Percentiles rank a stretch among this genome's conserved stretches.
Conservation (phyloP, 2,329 filamentous ascomycete genomes). For the Amauroascus niger region DNA sequence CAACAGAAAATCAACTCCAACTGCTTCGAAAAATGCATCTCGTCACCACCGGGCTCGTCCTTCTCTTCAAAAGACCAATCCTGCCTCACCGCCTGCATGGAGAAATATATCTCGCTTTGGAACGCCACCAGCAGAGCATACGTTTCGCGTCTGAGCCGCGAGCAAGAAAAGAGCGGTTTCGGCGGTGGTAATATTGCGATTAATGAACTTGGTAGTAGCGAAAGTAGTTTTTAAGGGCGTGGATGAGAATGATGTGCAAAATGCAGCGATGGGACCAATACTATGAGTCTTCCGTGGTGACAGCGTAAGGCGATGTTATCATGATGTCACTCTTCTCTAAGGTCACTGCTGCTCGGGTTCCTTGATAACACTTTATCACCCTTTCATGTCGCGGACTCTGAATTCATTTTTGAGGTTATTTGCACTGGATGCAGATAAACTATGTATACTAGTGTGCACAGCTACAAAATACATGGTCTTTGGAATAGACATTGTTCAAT, state of each 20-base stretch:
- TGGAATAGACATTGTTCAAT: background rate
- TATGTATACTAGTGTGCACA: conserved; percentile 6
- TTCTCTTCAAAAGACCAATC: conserved; percentile 58
- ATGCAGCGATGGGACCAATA: background rate
- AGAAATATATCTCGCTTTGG: conserved; percentile 76
- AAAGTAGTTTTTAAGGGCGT: background rate
- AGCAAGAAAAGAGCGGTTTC: conserved; percentile 21
- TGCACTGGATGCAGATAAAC: background rate
- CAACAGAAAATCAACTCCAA: conserved; percentile 66
- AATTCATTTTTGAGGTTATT: background rate
- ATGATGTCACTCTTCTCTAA: background rate
- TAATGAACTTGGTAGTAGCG: background rate
- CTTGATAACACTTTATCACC: background rate
- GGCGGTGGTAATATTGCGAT: background rate
- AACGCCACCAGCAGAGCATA: conserved; percentile 63
- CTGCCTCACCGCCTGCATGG: conserved; percentile 68
- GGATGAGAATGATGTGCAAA: background rate
- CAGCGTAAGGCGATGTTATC: background rate
- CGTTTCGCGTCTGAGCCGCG: conserved; percentile 48
- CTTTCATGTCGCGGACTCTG: background rate
- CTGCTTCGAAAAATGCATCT: conserved; percentile 69
- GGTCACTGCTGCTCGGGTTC: background rate
- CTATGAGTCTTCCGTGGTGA: background rate
- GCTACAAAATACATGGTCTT: background rate
- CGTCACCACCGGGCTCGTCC: conserved; percentile 54